Percentiles rank a stretch among this genome's conserved stretches.
Evolutionary conservation across 1,284 basidiomycete genomes (phyloP).

Genomic region (Trametes pubescens): DNA sequence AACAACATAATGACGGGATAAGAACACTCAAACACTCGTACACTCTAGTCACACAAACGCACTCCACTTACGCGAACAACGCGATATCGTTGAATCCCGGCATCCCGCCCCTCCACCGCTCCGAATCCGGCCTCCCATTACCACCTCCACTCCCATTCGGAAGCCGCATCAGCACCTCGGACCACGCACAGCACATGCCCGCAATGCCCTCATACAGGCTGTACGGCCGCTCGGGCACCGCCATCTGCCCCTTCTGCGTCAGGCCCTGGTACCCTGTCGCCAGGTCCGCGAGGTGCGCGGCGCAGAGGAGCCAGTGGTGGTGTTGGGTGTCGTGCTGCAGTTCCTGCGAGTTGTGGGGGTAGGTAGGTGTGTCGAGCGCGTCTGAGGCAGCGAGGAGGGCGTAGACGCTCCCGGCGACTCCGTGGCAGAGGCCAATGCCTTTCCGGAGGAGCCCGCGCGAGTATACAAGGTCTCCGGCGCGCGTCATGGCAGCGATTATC

Average conservation of each 20-base stretch:
- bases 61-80: conserved; percentile 9
- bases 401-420: conserved; percentile 59
- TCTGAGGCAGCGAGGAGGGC: conserved; percentile 58
- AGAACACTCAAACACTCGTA: neutral
- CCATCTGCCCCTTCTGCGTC: conserved; percentile 51
- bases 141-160: conserved; percentile 21
- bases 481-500: conserved; percentile 45
- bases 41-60: neutral
- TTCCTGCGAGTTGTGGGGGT: conserved; percentile 1
- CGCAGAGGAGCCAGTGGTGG: conserved; percentile 44
- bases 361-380: conserved; percentile 27
- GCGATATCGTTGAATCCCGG: conserved; percentile 40
- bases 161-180: conserved; percentile 51
- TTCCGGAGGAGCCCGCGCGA: conserved; percentile 58
- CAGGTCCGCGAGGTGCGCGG: conserved; percentile 55
- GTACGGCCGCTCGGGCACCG: conserved; percentile 56
- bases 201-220: conserved; percentile 63
- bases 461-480: conserved; percentile 55
- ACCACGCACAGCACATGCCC: conserved; percentile 66
- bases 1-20: neutral
- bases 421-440: conserved; percentile 66
- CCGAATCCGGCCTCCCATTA: neutral
- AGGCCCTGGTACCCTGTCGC: conserved; percentile 48
- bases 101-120: conserved; percentile 34
- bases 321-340: neutral